Evolutionary conservation across 495 filamentous ascomycete species (phyloP).

Genomic region (Penicillium parvum): DNA sequence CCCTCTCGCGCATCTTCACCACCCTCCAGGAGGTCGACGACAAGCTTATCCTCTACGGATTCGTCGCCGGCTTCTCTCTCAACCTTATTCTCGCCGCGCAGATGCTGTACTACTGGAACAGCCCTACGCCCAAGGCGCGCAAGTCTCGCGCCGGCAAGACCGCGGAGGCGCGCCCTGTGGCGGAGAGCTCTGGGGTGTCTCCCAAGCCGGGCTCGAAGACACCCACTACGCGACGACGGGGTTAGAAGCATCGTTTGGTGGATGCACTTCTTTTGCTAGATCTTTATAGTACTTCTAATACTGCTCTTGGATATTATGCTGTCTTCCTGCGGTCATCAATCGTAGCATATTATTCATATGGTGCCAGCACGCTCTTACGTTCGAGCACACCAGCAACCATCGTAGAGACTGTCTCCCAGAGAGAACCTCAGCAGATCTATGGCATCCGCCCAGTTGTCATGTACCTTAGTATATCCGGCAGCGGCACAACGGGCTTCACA

Average conservation of each 20-base stretch:
- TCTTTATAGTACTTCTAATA: conserved; percentile 13
- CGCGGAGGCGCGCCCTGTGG: conserved; percentile 26
- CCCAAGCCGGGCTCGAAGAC: conserved; percentile 32
- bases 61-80: conserved; percentile 80
- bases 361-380: too few species aligned
- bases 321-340: not conserved
- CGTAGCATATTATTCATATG: not conserved
- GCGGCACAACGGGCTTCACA: conserved; percentile 34
- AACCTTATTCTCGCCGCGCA: conserved; percentile 83
- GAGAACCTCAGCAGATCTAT: conserved; percentile 2
- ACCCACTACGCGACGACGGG: conserved; percentile 48
- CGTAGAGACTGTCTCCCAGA: too few species aligned
- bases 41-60: conserved; percentile 88
- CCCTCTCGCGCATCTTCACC: conserved; percentile 90
- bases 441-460: conserved; percentile 49
- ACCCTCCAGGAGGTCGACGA: conserved; percentile 95
- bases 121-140: conserved; percentile 42
- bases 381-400: too few species aligned
- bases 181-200: conserved; percentile 35
- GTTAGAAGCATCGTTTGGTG: conserved; percentile 21
- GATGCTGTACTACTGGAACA: conserved; percentile 97
- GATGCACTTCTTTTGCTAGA: conserved; percentile 5
- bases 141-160: conserved; percentile 33
- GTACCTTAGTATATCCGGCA: conserved; percentile 52
- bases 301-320: conserved; percentile 13